These are phyloP conservation scores for Panicum hallii DNA, from an alignment of 202 grass and related monocot species.

Conservation along the genomic window DNA sequence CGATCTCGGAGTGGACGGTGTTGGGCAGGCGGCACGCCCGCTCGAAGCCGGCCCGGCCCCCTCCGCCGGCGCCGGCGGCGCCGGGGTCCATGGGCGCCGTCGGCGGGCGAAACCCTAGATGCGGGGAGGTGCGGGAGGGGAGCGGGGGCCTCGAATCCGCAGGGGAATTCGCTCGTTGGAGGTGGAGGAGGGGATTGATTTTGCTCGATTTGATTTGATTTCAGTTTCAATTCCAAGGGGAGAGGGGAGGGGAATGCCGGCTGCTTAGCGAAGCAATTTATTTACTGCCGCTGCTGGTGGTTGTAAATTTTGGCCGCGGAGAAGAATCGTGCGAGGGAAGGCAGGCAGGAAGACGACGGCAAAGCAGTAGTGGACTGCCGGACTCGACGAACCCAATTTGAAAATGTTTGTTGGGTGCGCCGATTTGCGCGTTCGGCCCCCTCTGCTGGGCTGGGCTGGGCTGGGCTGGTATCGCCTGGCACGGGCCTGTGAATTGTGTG, in stretches of 20 bases:
- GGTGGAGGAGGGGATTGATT: background rate
- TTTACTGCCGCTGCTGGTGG: background rate
- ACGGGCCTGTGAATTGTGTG: too few species aligned
- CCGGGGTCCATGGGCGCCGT: constrained; percentile 37
- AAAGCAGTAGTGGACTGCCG: background rate
- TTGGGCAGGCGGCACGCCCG: constrained; percentile 85
- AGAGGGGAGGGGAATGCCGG: background rate
- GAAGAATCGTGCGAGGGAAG: background rate
- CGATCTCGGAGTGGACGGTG: constrained; percentile 85
- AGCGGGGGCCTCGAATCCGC: background rate
- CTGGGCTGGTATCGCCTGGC: too few species aligned
- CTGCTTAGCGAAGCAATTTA: background rate
- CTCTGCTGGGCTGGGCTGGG: too few species aligned
- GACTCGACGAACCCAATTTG: too few species aligned
- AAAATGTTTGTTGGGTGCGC: too few species aligned
- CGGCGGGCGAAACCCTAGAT: constrained; percentile 60
- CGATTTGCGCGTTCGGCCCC: too few species aligned
- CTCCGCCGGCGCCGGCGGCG: background rate
- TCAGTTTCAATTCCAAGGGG: background rate
- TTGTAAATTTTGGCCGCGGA: background rate
- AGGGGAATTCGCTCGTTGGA: constrained; percentile 17
- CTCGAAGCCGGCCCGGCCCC: constrained; percentile 56
- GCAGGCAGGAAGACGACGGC: background rate
- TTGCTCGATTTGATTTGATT: constrained; percentile 1
- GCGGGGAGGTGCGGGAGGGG: background rate